phyloP scores from a whole-genome alignment of 2,329 filamentous ascomycete genomes.

The Fusarium siculi region DNA sequence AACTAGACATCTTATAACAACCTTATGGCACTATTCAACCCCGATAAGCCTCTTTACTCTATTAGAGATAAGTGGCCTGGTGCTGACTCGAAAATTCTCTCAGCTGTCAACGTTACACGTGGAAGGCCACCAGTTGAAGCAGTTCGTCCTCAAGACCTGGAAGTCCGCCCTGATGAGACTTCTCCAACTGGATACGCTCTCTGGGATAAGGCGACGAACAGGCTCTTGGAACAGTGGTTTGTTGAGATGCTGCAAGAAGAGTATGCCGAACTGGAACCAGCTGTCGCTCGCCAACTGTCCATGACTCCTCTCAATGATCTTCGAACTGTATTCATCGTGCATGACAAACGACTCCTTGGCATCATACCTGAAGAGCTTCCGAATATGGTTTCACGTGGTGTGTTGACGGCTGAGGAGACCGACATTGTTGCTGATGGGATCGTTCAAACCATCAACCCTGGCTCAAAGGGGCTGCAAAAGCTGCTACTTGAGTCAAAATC shows the following conservation, averaged over 20 bases:
- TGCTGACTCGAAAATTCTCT: conserved; percentile 10
- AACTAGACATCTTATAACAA: not conserved
- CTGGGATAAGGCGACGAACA: not conserved
- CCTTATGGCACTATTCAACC: conserved; percentile 10
- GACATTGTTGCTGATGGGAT: conserved; percentile 4
- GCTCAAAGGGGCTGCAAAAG: not conserved
- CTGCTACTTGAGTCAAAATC: not conserved
- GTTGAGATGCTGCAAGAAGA: conserved; percentile 27
- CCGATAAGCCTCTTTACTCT: conserved; percentile 5
- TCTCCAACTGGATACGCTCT: conserved; percentile 1
- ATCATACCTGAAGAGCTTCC: conserved; percentile 29
- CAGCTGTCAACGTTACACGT: not conserved
- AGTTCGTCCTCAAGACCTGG: conserved; percentile 11
- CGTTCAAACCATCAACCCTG: conserved; percentile 6
- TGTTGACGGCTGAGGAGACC: conserved; percentile 20
- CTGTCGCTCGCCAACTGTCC: conserved; percentile 13
- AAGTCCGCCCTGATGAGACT: not conserved
- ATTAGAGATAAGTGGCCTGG: conserved; percentile 21
- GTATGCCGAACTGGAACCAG: conserved; percentile 3
- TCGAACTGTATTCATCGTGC: conserved; percentile 28
- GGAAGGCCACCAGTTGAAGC: not conserved
- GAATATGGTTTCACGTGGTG: conserved; percentile 1
- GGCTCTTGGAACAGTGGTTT: conserved; percentile 11
- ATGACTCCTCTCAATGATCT: conserved; percentile 21
- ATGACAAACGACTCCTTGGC: conserved; percentile 23